Percentiles rank a stretch among this genome's conserved stretches.
Conservation (phyloP, 2,329 filamentous ascomycete species). For the Aspergillus melleus region DNA sequence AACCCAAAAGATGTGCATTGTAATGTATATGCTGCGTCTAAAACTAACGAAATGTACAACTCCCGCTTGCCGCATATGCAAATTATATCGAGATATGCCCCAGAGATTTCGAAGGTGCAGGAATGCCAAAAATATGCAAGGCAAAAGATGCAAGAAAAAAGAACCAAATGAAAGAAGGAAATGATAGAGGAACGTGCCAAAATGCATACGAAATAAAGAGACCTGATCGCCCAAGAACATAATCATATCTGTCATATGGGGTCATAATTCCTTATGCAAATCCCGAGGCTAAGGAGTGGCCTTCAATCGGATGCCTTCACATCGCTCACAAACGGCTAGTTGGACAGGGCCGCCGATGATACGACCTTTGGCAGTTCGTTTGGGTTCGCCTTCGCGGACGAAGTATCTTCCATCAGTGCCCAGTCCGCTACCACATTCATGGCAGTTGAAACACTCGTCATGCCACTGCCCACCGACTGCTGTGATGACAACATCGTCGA, state of each 20-base stretch:
- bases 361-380: conserved; percentile 45
- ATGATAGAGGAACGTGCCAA: too few species aligned
- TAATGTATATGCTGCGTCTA: neutral
- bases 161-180: neutral
- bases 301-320: conserved; percentile 63
- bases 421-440: conserved; percentile 62
- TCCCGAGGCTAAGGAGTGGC: conserved; percentile 33
- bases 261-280: neutral
- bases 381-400: conserved; percentile 55
- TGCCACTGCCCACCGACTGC: conserved; percentile 94
- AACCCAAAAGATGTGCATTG: neutral
- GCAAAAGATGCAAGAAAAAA: neutral
- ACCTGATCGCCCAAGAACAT: neutral
- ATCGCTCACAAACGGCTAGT: conserved; percentile 62
- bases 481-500: conserved; percentile 85
- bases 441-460: conserved; percentile 83
- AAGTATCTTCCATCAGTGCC: conserved; percentile 63
- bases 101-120: neutral
- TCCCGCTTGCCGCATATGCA: neutral
- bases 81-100: neutral
- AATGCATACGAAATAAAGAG: too few species aligned
- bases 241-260: neutral
- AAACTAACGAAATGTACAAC: neutral
- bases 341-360: conserved; percentile 52
- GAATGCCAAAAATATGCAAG: neutral